Conservation (phyloP, 148 eudicot species). For the Rhododendron simsii region DNA sequence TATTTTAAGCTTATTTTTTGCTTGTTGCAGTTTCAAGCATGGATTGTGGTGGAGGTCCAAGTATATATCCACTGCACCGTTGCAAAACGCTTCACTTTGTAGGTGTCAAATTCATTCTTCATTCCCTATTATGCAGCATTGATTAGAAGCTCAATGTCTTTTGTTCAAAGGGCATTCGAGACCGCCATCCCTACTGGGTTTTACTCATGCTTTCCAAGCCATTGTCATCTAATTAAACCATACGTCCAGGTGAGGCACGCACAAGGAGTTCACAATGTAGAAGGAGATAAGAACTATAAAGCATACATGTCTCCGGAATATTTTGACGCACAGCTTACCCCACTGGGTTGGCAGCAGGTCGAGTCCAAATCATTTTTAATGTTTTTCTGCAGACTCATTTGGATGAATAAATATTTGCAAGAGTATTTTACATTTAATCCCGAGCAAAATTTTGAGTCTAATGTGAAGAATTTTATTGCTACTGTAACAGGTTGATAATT, state of each 20-base stretch:
- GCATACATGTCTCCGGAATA: constrained; percentile 83
- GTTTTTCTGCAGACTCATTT: neutral
- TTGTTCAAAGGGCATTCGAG: constrained; percentile 13
- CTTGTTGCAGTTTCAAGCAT: constrained; percentile 40
- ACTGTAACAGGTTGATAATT: constrained; percentile 68
- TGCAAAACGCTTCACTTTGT: constrained; percentile 94
- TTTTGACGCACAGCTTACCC: constrained; percentile 89
- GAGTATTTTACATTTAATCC: neutral
- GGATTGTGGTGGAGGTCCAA: constrained; percentile 50
- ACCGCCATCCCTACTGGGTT: constrained; percentile 20
- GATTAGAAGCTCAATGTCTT: constrained; percentile 19
- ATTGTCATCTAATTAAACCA: constrained; percentile 22
- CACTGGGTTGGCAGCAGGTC: constrained; percentile 97
- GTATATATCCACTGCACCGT: constrained; percentile 77
- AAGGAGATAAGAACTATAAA: constrained; percentile 81
- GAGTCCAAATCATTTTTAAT: constrained; percentile 11
- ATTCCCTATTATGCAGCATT: constrained; percentile 16
- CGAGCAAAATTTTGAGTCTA: neutral
- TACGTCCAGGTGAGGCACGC: constrained; percentile 90
- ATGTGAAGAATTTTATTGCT: constrained; percentile 5
- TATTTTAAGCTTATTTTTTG: neutral
- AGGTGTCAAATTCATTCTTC: constrained; percentile 26
- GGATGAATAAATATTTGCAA: neutral
- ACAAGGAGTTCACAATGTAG: constrained; percentile 93
- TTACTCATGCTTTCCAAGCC: constrained; percentile 19